Evolutionary conservation across 768 basidiomycete genomes (phyloP).

Genomic region (Tricholoma hemisulphureum): DNA sequence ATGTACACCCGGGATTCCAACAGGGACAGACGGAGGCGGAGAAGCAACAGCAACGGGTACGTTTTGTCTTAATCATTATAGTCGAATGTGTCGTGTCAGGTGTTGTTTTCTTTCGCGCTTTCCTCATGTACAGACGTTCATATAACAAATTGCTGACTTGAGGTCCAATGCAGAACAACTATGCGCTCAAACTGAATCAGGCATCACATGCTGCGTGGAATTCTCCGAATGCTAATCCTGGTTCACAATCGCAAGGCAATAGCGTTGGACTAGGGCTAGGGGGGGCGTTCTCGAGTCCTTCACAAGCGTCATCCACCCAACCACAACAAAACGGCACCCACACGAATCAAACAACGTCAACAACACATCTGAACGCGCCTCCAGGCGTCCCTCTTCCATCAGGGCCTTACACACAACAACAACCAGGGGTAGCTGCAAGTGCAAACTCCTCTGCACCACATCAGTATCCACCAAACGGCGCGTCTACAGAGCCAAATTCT

Average conservation of each 20-base stretch:
- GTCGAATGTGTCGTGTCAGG: neutral
- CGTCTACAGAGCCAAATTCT: constrained; percentile 33
- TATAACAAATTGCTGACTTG: constrained; percentile 16
- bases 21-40: constrained; percentile 63
- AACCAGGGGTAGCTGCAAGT: constrained; percentile 27
- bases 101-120: constrained; percentile 6
- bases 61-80: constrained; percentile 29
- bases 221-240: constrained; percentile 50
- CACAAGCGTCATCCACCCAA: constrained; percentile 22
- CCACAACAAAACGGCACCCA: constrained; percentile 48
- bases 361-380: constrained; percentile 54
- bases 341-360: constrained; percentile 34
- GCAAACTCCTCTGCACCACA: constrained; percentile 27
- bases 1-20: constrained; percentile 53
- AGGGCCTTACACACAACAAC: constrained; percentile 23
- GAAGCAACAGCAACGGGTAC: constrained; percentile 62
- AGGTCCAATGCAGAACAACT: constrained; percentile 46
- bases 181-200: constrained; percentile 63
- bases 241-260: constrained; percentile 30
- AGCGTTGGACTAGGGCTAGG: constrained; percentile 9
- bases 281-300: constrained; percentile 20
- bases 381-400: constrained; percentile 39
- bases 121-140: constrained; percentile 6
- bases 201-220: constrained; percentile 65
- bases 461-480: constrained; percentile 37